Evolutionary conservation across 495 filamentous ascomycete genomes (phyloP), one percentile per base, ranked within the genome.

Genomic region (Tuber borchii): DNA sequence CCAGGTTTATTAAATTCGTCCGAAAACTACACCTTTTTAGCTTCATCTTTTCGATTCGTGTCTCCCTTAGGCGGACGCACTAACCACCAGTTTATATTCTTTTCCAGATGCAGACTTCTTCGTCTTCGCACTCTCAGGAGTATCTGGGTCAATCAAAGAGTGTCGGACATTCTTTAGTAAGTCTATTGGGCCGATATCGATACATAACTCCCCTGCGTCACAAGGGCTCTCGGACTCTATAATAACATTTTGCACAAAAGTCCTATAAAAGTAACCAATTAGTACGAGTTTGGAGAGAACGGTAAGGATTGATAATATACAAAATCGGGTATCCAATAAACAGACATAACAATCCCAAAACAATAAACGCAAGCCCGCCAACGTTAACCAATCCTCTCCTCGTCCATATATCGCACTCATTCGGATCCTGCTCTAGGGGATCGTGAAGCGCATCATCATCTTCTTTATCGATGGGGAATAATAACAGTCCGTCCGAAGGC

Each of bases 381-480:
- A 93, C 81, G 78, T 94, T 93, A 48, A 89, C 78, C 19, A 92
- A 76, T 16, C 91, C 91, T 84, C 92, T 84, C 74, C 86, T 87
- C 48, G 90, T 90, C 78, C 88, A 92, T 43, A 93, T 85, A 78
- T 92, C 90, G 79, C 91, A 93, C 42, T 90, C 88, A 12, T 71
- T 17, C 31, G 86, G 82, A 68, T 93, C 90, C 74, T 88, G 85
- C 69, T 92, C 90, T 79, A 90, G 88, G 16, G 92, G 91, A 78
- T 92, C 92, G 80, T 94, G 92, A 79, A 93, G 76, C 76, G 87
- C 91, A 81, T 93, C 92, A 83, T 93, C 92, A 79, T 92, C 92
- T 83, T 94, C 91, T 40, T 92, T 90, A 81, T 93, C 91, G 78
- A 92, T 88, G 2, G 91, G 91, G 80, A 91, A 93, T 34, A 93